A percentile compares a stretch with the other conserved stretches of the same genome.
These are phyloP conservation scores for Thalia dealbata DNA, from an alignment of 176 grass and related monocot species.

Conservation along the genomic window DNA sequence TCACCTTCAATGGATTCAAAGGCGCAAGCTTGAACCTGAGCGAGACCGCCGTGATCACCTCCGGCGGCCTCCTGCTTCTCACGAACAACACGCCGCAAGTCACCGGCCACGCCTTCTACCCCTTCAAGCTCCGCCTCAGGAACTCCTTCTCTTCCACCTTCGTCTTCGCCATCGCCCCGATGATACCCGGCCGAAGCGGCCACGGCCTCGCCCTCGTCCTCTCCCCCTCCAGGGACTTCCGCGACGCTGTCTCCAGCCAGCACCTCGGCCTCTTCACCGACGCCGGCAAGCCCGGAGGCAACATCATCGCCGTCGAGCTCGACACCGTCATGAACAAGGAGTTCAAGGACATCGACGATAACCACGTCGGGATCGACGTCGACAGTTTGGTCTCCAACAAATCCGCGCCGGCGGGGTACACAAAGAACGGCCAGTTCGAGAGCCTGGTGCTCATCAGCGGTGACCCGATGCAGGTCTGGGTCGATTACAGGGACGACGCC, in stretches of 20 bases:
- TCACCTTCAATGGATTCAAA: slow-evolving; percentile 6
- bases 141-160: slow-evolving; percentile 33
- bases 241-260: slow-evolving; percentile 24
- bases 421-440: slow-evolving; percentile 17
- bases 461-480: slow-evolving; percentile 43
- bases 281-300: slow-evolving; percentile 13
- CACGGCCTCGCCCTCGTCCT: slow-evolving; percentile 38
- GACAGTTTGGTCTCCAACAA: slow-evolving; percentile 5
- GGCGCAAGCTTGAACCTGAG: not conserved
- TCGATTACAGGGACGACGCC: slow-evolving; percentile 23
- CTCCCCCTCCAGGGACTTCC: slow-evolving; percentile 8
- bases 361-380: slow-evolving; percentile 54
- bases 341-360: slow-evolving; percentile 27
- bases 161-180: slow-evolving; percentile 36
- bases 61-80: not conserved
- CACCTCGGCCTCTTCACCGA: slow-evolving; percentile 38
- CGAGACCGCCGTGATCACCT: not conserved
- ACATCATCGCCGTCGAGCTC: slow-evolving; percentile 44
- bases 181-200: slow-evolving; percentile 20
- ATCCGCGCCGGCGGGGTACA: slow-evolving; percentile 22
- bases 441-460: slow-evolving; percentile 33
- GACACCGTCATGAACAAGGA: slow-evolving; percentile 43
- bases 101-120: slow-evolving; percentile 12
- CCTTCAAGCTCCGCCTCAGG: not conserved
- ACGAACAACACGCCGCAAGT: not conserved